A percentile compares a stretch with the other conserved stretches of the same genome.
Evolutionary conservation across 2,329 filamentous ascomycete genomes (phyloP).

Genomic region (Aspergillus luchuensis): DNA sequence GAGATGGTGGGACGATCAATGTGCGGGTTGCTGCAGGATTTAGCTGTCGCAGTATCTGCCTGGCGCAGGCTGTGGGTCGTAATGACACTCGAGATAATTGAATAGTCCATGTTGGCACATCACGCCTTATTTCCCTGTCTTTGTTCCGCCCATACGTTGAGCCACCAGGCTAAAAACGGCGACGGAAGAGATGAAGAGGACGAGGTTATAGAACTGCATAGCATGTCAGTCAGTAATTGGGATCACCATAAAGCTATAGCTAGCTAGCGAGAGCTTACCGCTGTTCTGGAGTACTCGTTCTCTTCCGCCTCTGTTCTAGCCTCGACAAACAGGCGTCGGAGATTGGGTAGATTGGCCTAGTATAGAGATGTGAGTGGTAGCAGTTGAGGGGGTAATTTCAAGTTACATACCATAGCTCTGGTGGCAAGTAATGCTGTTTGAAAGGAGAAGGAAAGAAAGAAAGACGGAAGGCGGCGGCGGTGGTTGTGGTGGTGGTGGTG

Average conservation of each 20-base stretch:
- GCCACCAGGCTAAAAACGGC: conserved; percentile 92
- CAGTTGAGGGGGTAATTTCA: too few relatives aligned
- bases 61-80: conserved; percentile 10
- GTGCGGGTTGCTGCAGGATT: conserved; percentile 1
- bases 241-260: neutral
- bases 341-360: conserved; percentile 71
- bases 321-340: conserved; percentile 95
- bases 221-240: conserved; percentile 13
- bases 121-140: conserved; percentile 36
- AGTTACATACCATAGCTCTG: neutral
- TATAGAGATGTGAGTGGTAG: neutral
- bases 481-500: neutral
- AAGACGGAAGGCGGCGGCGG: neutral
- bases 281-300: conserved; percentile 88
- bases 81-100: neutral
- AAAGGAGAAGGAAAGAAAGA: neutral
- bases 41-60: conserved; percentile 12
- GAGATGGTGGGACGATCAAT: conserved; percentile 17
- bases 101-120: conserved; percentile 4
- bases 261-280: conserved; percentile 59
- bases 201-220: conserved; percentile 85
- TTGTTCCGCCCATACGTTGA: conserved; percentile 69
- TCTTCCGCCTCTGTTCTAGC: conserved; percentile 91
- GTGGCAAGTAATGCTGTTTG: neutral
- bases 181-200: conserved; percentile 94